Evolutionary conservation across 345 rosid species (phyloP), one percentile per base, ranked within the genome.

Genomic region (Firmiana major): DNA sequence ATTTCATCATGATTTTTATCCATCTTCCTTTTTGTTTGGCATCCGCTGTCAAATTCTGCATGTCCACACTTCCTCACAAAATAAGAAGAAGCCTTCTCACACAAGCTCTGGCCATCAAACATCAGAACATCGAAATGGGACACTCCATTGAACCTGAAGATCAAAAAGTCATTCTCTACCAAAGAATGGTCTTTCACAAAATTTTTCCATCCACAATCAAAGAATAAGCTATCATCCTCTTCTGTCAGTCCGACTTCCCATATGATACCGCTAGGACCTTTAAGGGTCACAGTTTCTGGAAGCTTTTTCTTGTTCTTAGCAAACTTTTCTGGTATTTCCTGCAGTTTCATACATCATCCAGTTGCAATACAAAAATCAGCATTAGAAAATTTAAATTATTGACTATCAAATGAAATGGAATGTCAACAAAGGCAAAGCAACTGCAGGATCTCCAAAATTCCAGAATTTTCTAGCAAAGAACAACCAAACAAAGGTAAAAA

Each of bases 11-110:
- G 79, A 55, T 58, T 75, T 51, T 81, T 85, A 26, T 63, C 31
- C 36, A 12, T 36, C 65, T 75, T 88, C 42, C 86, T 74, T 74
- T 80, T 78, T 2, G 48, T 63, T 63, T 77, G 85, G 24, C 40
- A 42, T 63, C 78, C 83, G 63, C 77, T 76, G 58, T 72, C 78
- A 53, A 63, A 65, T 79, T 71, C 88, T 6, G 77, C 77, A 74
- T 80, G 87, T 0, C 77, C 80, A 73, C 86, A 79, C 84, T 81
- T 86, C 73, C 83, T 87, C 53, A 86, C 85, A 75, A 94, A 90
- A 71, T 91, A 92, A 21, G 92, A 76, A 71, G 86, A 78, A 28
- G 83, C 92, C 80, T 87, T 94, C 87, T 94, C 96, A 60, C 97
- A 94, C 78, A 85, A 83, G 79, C 86, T 91, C 19, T 43, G 64